Evolutionary conservation across 164 flowering plant genomes (phyloP).

Genomic region (Tetracentron sinense): DNA sequence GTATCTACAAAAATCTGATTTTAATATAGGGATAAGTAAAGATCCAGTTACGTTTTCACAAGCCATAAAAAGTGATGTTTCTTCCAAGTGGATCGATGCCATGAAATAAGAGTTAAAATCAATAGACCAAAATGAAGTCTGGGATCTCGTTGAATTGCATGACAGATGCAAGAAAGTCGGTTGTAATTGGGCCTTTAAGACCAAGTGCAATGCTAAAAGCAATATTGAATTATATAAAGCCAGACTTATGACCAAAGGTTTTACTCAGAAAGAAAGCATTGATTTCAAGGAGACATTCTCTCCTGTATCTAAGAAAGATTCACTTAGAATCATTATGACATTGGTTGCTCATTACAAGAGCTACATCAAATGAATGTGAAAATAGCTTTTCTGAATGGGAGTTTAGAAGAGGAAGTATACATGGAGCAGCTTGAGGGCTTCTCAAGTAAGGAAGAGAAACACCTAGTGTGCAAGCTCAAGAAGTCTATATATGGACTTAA

Average conservation of each 20-base stretch:
- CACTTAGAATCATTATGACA: background rate
- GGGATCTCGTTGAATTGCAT: conserved; percentile 5
- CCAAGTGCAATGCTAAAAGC: background rate
- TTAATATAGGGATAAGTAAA: background rate
- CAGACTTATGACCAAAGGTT: background rate
- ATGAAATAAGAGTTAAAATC: conserved; percentile 6
- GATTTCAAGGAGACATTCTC: too few species aligned
- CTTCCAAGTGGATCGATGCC: background rate
- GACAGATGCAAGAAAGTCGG: background rate
- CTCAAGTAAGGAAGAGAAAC: background rate
- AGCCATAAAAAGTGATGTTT: conserved; percentile 2
- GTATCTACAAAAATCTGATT: conserved; percentile 3
- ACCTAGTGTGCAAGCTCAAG: conserved; percentile 3
- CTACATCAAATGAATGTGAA: too few species aligned
- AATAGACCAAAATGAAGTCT: conserved; percentile 2
- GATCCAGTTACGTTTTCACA: conserved; percentile 1
- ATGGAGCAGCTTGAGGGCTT: background rate
- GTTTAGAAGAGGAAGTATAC: too few species aligned
- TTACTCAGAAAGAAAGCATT: too few species aligned
- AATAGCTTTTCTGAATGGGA: background rate
- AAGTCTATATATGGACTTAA: too few species aligned
- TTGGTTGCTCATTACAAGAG: background rate
- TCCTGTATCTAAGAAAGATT: too few species aligned
- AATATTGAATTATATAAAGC: conserved; percentile 1
- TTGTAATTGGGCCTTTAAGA: conserved; percentile 6